These are phyloP conservation scores for Hypoxylon subgilvum DNA, from an alignment of 495 filamentous ascomycete genomes.

Conservation along the genomic window DNA sequence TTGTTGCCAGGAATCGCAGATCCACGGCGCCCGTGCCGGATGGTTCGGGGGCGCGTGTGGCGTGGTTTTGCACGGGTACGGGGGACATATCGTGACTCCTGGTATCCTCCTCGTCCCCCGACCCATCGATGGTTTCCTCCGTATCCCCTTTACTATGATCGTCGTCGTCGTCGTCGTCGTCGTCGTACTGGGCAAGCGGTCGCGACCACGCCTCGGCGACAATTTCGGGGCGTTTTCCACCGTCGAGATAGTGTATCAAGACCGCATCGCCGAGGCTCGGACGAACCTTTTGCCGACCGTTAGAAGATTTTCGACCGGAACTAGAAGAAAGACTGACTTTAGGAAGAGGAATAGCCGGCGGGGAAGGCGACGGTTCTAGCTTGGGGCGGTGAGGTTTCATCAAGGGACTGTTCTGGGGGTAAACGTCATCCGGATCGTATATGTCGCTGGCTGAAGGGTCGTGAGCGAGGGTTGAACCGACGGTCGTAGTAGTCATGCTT, in stretches of 20 bases:
- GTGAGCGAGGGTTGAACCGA: conserved; percentile 47
- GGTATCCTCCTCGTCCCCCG: conserved; percentile 39
- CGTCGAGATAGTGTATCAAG: conserved; percentile 58
- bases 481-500: conserved; percentile 51
- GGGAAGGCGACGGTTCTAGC: conserved; percentile 49
- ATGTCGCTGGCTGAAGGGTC: conserved; percentile 48
- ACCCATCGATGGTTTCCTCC: conserved; percentile 35
- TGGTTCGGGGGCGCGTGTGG: conserved; percentile 20
- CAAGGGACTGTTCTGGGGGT: conserved; percentile 50
- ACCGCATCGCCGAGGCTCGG: conserved; percentile 61
- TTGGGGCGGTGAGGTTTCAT: conserved; percentile 49
- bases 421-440: conserved; percentile 55
- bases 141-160: conserved; percentile 32
- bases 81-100: conserved; percentile 42
- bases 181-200: conserved; percentile 26
- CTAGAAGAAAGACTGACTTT: conserved; percentile 50
- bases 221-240: conserved; percentile 54
- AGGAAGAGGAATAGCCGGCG: conserved; percentile 39
- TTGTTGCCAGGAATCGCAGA: conserved; percentile 51
- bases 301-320: conserved; percentile 47
- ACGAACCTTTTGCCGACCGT: conserved; percentile 49
- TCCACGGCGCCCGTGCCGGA: conserved; percentile 33
- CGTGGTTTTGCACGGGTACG: conserved; percentile 23
- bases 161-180: conserved; percentile 37
- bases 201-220: conserved; percentile 49